Base-by-base conservation (phyloP, 352 stramenopile genomes). In the Phytopythium helicoides region DNA sequence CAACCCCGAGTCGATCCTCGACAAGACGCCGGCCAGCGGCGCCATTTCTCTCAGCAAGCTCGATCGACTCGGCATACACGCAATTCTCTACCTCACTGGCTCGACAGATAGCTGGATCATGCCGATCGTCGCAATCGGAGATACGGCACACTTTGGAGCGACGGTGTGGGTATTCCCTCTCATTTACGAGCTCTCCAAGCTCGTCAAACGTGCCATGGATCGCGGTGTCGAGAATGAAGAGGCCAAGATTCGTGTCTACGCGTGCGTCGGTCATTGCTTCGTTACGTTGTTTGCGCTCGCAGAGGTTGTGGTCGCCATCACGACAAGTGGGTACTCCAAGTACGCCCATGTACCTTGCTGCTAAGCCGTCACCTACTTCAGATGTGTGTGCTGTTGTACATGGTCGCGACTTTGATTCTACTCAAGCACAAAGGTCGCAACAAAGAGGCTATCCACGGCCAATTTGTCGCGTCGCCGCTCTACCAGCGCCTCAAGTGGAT, bases 401-500 rank as follows among this genome's bases (percentile, higher is more conserved):
- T 75, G 62, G 40, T 68, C 0, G 42, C 53, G 6, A 63, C 53
- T 33, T 52, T 78, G 15, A 19, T 73, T 15, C 1, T 57, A 33
- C 56, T 78, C 1, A 73, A 68, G 49, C n/a, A 63, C 7, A 71
- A 68, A 21, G 72, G 72, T 11, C 67, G 68, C 1, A 65, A 68
- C 39, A 63, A 64, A 41, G 72, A 83, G 42, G 74, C 60, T 31
- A 59, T 83, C 10, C 68, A 83, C 36, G 67, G 71, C 14, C 52
- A 48, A 18, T 77, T 80, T 22, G 58, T 73, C n/a, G 40, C 58
- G 38, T 80, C 69, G 9, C 72, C 72, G 3, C 50, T 80, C n/a
- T 83, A 83, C 33, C 49, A 44, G 18, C 57, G 72, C 18, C 66
- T 83, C 19, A 73, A 74, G 26, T 67, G 66, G 52, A 78, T 83